Conservation (phyloP, 169 alveolate species). For the Eimeria tenella region DNA sequence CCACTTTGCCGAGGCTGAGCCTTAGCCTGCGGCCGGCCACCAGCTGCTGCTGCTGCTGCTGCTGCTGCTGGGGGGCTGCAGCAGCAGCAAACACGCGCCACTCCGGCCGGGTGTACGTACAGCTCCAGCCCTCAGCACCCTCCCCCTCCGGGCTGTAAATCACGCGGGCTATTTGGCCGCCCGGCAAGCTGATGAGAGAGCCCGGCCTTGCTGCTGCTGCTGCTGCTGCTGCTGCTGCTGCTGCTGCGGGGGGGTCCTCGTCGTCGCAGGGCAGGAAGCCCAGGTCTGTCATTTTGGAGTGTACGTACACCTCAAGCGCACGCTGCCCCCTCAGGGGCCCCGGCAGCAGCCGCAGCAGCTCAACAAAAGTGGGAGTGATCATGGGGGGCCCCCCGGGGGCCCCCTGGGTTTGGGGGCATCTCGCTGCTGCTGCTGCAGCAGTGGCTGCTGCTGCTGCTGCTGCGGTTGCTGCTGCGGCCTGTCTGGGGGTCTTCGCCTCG, state of each 20-base stretch:
- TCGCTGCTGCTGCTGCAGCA: too few relatives aligned
- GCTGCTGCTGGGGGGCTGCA: neutral
- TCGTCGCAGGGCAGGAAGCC: slow-evolving; percentile 26
- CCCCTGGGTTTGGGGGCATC: neutral
- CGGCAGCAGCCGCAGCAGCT: slow-evolving; percentile 29
- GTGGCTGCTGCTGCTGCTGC: slow-evolving; percentile 14
- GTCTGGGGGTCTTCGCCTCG: slow-evolving; percentile 1
- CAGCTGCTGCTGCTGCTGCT: slow-evolving; percentile 54
- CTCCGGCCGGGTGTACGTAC: slow-evolving; percentile 51
- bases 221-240: slow-evolving; percentile 36
- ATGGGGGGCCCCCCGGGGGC: slow-evolving; percentile 21
- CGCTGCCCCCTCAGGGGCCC: neutral
- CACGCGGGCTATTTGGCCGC: neutral
- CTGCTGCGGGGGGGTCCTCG: neutral
- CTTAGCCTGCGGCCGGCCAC: neutral
- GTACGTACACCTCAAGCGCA: slow-evolving; percentile 53
- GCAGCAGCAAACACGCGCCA: slow-evolving; percentile 27
- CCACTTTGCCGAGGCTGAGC: neutral
- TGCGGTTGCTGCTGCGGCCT: neutral
- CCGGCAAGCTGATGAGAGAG: neutral
- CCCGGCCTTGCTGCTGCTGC: slow-evolving; percentile 38
- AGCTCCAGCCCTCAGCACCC: slow-evolving; percentile 19
- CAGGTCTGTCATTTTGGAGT: slow-evolving; percentile 40
- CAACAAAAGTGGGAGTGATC: slow-evolving; percentile 20
- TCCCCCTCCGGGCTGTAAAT: neutral